A percentile compares a stretch with the other conserved stretches of the same genome.
Evolutionary conservation across 1,284 basidiomycete genomes (phyloP).

Genomic region (Lentinus polychrous): DNA sequence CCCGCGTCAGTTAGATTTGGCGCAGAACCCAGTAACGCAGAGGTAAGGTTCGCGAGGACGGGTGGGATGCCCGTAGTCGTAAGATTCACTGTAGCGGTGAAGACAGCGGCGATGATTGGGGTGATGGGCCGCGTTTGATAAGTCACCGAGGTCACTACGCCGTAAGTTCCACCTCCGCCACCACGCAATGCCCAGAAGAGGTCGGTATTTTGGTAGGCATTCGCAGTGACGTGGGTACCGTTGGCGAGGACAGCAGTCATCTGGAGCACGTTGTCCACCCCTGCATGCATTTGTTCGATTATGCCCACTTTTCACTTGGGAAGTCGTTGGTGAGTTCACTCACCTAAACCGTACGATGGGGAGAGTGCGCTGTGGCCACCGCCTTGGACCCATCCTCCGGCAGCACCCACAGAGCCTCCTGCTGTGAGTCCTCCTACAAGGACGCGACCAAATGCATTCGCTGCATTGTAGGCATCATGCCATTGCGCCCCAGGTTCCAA

Average conservation of each 20-base stretch:
- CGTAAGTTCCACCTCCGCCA: conserved; percentile 40
- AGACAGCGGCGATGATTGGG: conserved; percentile 21
- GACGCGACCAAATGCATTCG: conserved; percentile 16
- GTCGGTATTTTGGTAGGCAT: conserved; percentile 29
- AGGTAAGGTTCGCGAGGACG: conserved; percentile 9
- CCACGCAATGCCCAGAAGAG: conserved; percentile 48
- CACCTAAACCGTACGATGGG: conserved; percentile 39
- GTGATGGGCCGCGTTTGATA: conserved; percentile 29
- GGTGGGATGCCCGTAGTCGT: conserved; percentile 6
- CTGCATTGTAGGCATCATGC: conserved; percentile 34
- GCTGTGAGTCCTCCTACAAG: conserved; percentile 25
- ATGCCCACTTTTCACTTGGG: background rate
- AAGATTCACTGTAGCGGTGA: conserved; percentile 18
- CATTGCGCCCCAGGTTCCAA: conserved; percentile 40
- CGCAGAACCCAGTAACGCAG: conserved; percentile 17
- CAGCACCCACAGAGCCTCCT: conserved; percentile 26
- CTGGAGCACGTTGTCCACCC: conserved; percentile 37
- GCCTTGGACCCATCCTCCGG: conserved; percentile 37
- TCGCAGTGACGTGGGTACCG: conserved; percentile 29
- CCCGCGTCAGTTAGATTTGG: conserved; percentile 18
- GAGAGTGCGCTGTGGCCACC: conserved; percentile 34
- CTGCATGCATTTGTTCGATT: conserved; percentile 15
- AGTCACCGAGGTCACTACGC: conserved; percentile 34
- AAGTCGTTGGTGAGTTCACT: background rate
- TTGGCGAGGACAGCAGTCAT: conserved; percentile 32